Base-by-base conservation (phyloP, 805 yeast species). In the Phaffomyces opuntiae region DNA sequence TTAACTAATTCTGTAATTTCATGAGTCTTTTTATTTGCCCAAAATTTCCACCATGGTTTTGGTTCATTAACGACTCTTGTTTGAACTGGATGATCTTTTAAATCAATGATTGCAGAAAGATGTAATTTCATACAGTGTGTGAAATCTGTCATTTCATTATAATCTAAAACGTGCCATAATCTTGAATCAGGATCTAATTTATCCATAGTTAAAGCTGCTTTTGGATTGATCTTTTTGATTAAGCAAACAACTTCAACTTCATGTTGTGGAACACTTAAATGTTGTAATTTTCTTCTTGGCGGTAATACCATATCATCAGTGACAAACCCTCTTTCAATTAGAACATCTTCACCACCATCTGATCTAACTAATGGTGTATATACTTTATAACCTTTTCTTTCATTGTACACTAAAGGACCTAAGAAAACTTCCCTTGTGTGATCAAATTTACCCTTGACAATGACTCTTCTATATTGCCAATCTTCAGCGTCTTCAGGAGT, bases 271-370 rank as follows among this genome's bases (percentile, higher is more conserved):
- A 83, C 59, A 1, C 95, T 81, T 48, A 86, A 68, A 61, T 85
- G 88, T 21, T 77, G 74, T 47, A 90, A 70, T 12, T 65, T 65
- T 78, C 85, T 54, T 53, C 70, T 53, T 47, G 72, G 48, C 71
- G 95, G 81, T n/a, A 67, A 62, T 3, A 69, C 61, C 65, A 78
- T 78, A 13, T 79, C 85, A 53, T 84, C 88, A 25, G 78, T 68
- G 39, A 93, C 79, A 95, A 97, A 93, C 14, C 99, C 99, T 53
- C 99, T 76, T 61, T 87, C 95, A 27, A 93, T 75, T 44, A 93
- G 68, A 16, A 93, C 69, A 44, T 86, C 90, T 40, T 81, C 76
- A 2, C 89, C 93, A 24, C 88, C 86, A 49, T 78, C 80, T 5
- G 78, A 68, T 49, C 95, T 77, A 24, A 79, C 74, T 56, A 93